These are phyloP conservation scores for Phytophthora tubulina DNA, from an alignment of 352 stramenopile genomes.

Conservation along the genomic window DNA sequence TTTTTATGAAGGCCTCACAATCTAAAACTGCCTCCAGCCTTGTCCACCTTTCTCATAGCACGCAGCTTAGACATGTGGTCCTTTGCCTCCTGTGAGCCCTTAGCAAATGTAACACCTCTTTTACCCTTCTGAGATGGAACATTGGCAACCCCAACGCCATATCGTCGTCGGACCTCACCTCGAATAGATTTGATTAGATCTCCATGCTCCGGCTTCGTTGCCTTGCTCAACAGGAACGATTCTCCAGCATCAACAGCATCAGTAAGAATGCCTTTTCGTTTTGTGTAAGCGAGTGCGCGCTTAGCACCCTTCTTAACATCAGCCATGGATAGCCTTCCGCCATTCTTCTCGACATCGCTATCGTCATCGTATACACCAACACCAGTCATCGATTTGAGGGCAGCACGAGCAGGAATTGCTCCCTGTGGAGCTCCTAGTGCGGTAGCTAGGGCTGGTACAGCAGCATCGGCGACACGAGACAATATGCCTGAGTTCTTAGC, in stretches of 20 bases:
- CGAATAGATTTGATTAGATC: conserved; percentile 14
- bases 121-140: conserved; percentile 11
- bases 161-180: conserved; percentile 3
- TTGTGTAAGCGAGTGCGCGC: background rate
- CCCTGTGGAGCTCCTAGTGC: background rate
- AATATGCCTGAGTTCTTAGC: conserved; percentile 25
- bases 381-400: background rate
- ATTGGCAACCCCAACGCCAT: too few relatives aligned
- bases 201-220: conserved; percentile 22
- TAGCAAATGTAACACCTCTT: conserved; percentile 1
- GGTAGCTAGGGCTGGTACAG: conserved; percentile 10
- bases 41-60: background rate
- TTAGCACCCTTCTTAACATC: background rate
- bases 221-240: conserved; percentile 3
- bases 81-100: conserved; percentile 9
- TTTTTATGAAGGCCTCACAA: conserved; percentile 17
- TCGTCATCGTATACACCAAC: conserved; percentile 15
- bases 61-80: conserved; percentile 11
- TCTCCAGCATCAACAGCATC: conserved; percentile 20
- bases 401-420: conserved; percentile 8
- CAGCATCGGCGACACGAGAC: background rate
- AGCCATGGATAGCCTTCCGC: too few relatives aligned
- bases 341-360: conserved; percentile 18
- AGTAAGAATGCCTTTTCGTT: conserved; percentile 15
- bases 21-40: conserved; percentile 2